phyloP scores from a whole-genome alignment of 2,329 filamentous ascomycete species.

The Colletotrichum endophyticum region DNA sequence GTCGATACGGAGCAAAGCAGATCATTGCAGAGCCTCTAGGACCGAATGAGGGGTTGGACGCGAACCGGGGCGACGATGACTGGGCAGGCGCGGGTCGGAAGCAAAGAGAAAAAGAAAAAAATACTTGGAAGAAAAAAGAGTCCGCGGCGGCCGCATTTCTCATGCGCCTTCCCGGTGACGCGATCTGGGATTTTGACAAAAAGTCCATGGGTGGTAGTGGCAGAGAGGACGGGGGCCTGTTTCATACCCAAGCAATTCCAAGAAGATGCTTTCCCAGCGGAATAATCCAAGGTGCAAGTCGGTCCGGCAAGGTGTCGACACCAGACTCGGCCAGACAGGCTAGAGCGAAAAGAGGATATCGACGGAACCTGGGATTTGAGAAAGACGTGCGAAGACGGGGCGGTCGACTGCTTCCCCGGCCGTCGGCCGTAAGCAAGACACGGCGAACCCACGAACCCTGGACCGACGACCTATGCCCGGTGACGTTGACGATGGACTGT shows the following conservation, averaged over 20 bases:
- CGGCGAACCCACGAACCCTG: neutral
- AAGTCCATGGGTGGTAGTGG: neutral
- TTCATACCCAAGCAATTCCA: neutral
- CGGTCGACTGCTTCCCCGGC: neutral
- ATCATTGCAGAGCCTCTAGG: constrained; percentile 5
- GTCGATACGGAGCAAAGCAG: neutral
- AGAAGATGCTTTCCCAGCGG: neutral
- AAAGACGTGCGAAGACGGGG: neutral
- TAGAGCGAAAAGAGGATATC: neutral
- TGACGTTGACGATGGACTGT: neutral
- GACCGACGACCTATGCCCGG: neutral
- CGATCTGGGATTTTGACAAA: neutral
- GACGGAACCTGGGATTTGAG: neutral
- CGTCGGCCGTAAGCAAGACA: neutral
- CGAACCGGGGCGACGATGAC: neutral
- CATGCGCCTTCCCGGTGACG: neutral
- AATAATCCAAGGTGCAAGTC: neutral
- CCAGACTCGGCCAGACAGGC: neutral
- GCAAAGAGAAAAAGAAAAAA: neutral
- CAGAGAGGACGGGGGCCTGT: neutral
- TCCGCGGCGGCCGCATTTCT: neutral
- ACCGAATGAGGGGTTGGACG: constrained; percentile 9
- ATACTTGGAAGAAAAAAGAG: neutral
- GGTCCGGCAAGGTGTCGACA: neutral
- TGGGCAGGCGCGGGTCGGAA: neutral